These are phyloP conservation scores for Sclerotiophoma versabilis DNA, from an alignment of 2,329 filamentous ascomycete genomes.

Conservation along the genomic window DNA sequence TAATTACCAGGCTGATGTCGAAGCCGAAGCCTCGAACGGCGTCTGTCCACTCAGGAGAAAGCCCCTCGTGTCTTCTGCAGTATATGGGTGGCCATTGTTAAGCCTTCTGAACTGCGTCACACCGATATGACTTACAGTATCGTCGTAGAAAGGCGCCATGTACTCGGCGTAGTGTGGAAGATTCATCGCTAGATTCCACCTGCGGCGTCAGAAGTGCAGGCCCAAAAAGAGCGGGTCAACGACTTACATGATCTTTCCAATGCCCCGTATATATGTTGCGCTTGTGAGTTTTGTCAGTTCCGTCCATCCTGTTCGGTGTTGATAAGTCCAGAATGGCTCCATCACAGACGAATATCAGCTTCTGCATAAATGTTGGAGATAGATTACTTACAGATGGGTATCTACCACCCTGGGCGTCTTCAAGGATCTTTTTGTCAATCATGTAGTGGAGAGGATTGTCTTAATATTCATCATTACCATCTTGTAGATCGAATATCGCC, in stretches of 20 bases:
- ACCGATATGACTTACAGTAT: neutral
- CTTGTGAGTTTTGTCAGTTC: neutral
- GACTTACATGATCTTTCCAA: constrained; percentile 8
- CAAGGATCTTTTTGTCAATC: neutral
- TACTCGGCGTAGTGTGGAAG: neutral
- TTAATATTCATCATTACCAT: neutral
- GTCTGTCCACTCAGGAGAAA: neutral
- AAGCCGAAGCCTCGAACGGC: neutral
- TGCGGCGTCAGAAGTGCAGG: neutral
- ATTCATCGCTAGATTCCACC: constrained; percentile 1
- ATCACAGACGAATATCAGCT: neutral
- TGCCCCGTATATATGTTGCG: constrained; percentile 2
- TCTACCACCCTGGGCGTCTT: neutral
- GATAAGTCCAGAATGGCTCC: neutral
- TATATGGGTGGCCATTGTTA: neutral
- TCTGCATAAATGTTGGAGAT: neutral
- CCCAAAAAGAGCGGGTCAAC: no score
- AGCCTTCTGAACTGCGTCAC: neutral
- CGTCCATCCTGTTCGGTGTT: neutral
- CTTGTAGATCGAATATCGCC: constrained; percentile 14
- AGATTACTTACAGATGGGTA: neutral
- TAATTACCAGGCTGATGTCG: no score
- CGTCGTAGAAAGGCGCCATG: neutral
- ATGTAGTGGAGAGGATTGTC: constrained; percentile 13
- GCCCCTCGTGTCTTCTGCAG: neutral